These are phyloP conservation scores for Cenococcum geophilum DNA, from an alignment of 495 filamentous ascomycete species.

Conservation along the genomic window DNA sequence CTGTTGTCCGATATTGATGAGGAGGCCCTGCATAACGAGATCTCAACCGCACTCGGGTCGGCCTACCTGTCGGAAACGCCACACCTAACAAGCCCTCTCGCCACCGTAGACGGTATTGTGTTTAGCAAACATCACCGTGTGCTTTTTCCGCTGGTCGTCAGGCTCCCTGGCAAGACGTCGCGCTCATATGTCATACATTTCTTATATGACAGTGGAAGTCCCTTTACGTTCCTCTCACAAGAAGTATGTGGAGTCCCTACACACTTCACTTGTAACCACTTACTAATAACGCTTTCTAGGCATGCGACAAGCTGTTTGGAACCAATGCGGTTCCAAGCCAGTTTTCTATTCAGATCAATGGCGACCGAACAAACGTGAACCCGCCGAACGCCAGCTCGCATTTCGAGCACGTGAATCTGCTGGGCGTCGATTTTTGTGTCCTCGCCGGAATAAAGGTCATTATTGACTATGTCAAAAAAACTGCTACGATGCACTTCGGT, in stretches of 20 bases:
- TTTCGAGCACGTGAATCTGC: no score
- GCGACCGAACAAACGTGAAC: not conserved
- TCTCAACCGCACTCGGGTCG: no score
- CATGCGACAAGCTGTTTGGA: not conserved
- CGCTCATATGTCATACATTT: not conserved
- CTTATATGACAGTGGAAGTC: no score
- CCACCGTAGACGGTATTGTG: not conserved
- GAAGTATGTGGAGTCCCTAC: no score
- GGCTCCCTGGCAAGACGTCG: not conserved
- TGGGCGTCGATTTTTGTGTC: not conserved
- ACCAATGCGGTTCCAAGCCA: not conserved
- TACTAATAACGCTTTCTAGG: not conserved
- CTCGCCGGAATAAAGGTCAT: not conserved
- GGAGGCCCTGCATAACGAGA: no score
- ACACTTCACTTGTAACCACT: no score
- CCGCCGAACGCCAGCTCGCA: not conserved
- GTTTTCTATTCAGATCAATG: not conserved
- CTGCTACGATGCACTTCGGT: no score
- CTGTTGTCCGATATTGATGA: no score
- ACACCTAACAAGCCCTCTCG: no score
- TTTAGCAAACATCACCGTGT: not conserved
- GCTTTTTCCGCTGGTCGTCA: not conserved
- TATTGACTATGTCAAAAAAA: not conserved
- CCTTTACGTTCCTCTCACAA: no score
- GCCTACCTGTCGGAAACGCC: no score